A percentile compares a stretch with the other conserved stretches of the same genome.
Evolutionary conservation across 495 filamentous ascomycete genomes (phyloP).

Genomic region (Xylaria castorea): DNA sequence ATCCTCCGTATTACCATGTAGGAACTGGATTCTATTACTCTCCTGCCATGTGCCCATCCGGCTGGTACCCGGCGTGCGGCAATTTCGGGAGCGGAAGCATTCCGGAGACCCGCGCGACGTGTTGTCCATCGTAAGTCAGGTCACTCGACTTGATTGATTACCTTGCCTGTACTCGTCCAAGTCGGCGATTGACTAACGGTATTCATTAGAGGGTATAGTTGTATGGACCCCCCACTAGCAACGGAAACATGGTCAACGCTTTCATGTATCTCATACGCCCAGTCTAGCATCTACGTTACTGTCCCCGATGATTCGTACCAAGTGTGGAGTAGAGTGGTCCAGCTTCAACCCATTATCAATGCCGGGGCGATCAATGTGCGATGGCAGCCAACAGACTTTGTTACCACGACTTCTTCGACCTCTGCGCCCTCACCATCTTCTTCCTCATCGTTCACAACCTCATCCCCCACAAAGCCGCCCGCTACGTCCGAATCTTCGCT

Average conservation of each 20-base stretch:
- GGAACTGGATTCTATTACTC: constrained; percentile 11
- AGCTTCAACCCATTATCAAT: constrained; percentile 16
- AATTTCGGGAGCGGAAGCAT: neutral
- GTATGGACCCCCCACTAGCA: neutral
- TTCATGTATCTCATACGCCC: constrained; percentile 7
- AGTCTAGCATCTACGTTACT: constrained; percentile 15
- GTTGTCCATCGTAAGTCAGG: constrained; percentile 11
- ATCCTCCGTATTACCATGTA: constrained; percentile 11
- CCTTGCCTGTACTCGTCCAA: neutral
- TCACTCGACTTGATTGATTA: neutral
- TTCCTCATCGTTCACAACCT: neutral
- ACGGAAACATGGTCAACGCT: constrained; percentile 11
- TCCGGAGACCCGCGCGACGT: constrained; percentile 12
- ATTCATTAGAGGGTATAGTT: constrained; percentile 12
- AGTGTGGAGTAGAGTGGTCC: constrained; percentile 5
- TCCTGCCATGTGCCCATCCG: constrained; percentile 12
- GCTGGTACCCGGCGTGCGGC: constrained; percentile 4
- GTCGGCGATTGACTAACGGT: neutral
- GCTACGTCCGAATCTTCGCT: neutral
- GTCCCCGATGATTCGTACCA: constrained; percentile 5
- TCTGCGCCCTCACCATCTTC: neutral
- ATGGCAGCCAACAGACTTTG: constrained; percentile 10
- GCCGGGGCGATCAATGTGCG: constrained; percentile 14
- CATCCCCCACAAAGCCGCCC: neutral
- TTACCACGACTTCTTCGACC: neutral